Conservation (phyloP, 176 grass and related monocot genomes). For the Luzula sylvatica region DNA sequence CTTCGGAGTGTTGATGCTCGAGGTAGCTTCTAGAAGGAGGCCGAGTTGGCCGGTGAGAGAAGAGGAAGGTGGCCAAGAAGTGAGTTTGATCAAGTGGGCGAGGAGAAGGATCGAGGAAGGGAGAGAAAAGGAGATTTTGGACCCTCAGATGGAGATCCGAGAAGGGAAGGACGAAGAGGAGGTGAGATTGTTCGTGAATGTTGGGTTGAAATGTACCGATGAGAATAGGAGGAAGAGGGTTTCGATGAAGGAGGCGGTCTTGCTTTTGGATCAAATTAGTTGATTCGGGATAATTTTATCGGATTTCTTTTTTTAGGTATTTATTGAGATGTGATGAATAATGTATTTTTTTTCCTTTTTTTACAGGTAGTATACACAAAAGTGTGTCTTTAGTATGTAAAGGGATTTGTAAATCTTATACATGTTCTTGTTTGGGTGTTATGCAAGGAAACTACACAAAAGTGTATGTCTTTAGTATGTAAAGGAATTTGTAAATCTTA, state of each 20-base stretch:
- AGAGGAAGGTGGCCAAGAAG: conserved; percentile 10
- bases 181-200: conserved; percentile 22
- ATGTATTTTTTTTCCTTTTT: background rate
- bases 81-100: conserved; percentile 42
- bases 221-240: conserved; percentile 18
- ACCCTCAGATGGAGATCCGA: conserved; percentile 21
- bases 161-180: conserved; percentile 15
- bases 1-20: conserved; percentile 59
- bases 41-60: conserved; percentile 51
- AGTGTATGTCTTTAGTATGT: no score
- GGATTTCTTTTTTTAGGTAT: no score
- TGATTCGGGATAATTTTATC: background rate
- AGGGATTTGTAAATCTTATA: no score
- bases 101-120: conserved; percentile 25
- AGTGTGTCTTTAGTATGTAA: background rate
- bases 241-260: conserved; percentile 32
- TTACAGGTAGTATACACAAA: background rate
- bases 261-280: conserved; percentile 17
- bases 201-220: conserved; percentile 35
- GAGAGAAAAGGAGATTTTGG: conserved; percentile 23
- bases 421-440: no score
- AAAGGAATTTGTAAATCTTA: no score
- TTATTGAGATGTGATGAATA: background rate
- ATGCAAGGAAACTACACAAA: no score
- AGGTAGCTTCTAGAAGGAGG: conserved; percentile 33